Evolutionary conservation across 2,329 filamentous ascomycete species (phyloP).

Genomic region (Fusarium lyarnte): DNA sequence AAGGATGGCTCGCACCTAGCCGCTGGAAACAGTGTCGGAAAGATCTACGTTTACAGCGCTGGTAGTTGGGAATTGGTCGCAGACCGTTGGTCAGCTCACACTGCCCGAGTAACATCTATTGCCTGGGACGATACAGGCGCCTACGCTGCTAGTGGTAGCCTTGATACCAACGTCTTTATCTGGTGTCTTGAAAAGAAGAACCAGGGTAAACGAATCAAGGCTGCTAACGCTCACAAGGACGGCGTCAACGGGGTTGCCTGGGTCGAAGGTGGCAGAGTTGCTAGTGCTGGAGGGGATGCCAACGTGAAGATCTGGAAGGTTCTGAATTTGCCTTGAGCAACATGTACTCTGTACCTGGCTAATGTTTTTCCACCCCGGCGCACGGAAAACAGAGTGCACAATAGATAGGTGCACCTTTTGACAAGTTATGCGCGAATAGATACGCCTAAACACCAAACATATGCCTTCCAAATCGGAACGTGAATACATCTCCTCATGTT

Average conservation of each 20-base stretch:
- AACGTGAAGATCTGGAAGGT: constrained; percentile 85
- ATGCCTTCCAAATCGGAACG: background rate
- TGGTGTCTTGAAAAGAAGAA: constrained; percentile 85
- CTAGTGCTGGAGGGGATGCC: constrained; percentile 86
- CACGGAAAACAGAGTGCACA: constrained; percentile 4
- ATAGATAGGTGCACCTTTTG: constrained; percentile 18
- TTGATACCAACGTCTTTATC: constrained; percentile 92
- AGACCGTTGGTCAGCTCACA: constrained; percentile 74
- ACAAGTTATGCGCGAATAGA: constrained; percentile 3
- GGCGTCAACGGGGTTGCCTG: constrained; percentile 90
- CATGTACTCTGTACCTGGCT: constrained; percentile 11
- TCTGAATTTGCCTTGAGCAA: constrained; percentile 47
- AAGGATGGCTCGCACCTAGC: constrained; percentile 80
- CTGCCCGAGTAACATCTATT: constrained; percentile 65
- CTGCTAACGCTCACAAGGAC: constrained; percentile 91
- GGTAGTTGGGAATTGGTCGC: constrained; percentile 75
- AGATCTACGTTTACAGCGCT: constrained; percentile 81
- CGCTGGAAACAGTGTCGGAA: constrained; percentile 83
- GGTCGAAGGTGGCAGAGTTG: constrained; percentile 75
- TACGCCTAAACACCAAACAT: constrained; percentile 28
- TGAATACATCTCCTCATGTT: background rate
- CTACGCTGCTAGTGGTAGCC: constrained; percentile 82
- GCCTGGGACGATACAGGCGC: constrained; percentile 82
- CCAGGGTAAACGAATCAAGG: constrained; percentile 86
- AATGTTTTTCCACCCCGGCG: constrained; percentile 5